Base-by-base conservation (phyloP, 2,329 filamentous ascomycete genomes). In the Sporothrix brunneoviolacea region DNA sequence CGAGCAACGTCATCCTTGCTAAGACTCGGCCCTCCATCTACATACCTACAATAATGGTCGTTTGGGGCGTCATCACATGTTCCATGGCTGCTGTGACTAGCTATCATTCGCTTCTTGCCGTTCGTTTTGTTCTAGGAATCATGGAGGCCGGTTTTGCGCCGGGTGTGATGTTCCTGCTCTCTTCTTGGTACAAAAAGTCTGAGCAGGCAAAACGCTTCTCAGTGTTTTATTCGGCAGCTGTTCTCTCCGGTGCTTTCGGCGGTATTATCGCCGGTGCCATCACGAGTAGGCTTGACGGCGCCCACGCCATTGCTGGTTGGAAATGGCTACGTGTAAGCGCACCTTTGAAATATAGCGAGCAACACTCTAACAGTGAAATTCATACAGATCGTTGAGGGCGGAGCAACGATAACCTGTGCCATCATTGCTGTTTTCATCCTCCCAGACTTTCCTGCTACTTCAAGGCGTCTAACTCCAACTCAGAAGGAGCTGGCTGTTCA, bases 221-320 rank as follows among this genome's bases (percentile, higher is more conserved):
- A 2, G 76, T 83, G 18, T 85, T 84, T 68, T 86, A 86, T 67
- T 82, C 80, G 2, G 81, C 82, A 0, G 83, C 83, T 0, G 80
- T 83, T 0, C 65, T 86, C 0, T 80, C 82, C 0, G 83, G 83
- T 1, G 83, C 76, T 0, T 82, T 83, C 54, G 79, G 78, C 60
- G 79, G 79, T 7, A 67, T 82, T 4, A 68, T 82, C 8, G 80
- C 79, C 0, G 77, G 76, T 6, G 78, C 73, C 0, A 82, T 83
- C 51, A 70, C 69, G 4, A 65, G 74, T n/a, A 50, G 48, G 0
- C 80, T 83, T 73, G 66, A 74, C 45, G 77, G 77, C 2, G 61
- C 76, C 4, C 74, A 73, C 10, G 71, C 71, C 1, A 61, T 66
- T 30, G 56, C 61, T 8, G 70, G 71, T 3, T 76, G 70, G 69